A percentile compares a stretch with the other conserved stretches of the same genome.
phyloP scores from a whole-genome alignment of 2,329 filamentous ascomycete genomes.

The Fusarium solani-melongenae region DNA sequence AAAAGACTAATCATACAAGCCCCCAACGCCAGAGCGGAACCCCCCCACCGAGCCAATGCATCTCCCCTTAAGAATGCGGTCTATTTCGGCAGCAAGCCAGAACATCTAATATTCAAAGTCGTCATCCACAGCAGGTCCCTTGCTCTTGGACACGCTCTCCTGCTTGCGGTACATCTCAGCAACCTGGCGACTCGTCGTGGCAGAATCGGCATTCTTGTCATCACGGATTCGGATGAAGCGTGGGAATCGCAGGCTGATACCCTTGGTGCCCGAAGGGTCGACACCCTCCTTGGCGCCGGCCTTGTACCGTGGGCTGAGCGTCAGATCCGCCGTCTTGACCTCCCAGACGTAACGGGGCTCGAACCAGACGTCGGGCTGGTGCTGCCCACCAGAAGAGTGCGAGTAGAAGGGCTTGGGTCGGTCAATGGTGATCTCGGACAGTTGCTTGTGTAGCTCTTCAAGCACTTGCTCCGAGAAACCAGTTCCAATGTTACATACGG shows the following conservation, averaged over 20 bases:
- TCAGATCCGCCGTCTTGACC: slow-evolving; percentile 95
- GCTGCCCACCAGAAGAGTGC: slow-evolving; percentile 84
- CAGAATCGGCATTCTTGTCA: slow-evolving; percentile 95
- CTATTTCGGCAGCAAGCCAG: background rate
- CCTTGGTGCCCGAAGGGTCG: slow-evolving; percentile 76
- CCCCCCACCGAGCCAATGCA: background rate
- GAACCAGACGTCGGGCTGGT: slow-evolving; percentile 99
- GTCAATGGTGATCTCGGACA: slow-evolving; percentile 85
- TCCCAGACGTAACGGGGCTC: slow-evolving; percentile 97
- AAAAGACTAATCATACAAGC: background rate
- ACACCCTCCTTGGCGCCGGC: slow-evolving; percentile 86
- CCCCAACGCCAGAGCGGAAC: slow-evolving; percentile 26
- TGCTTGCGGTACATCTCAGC: slow-evolving; percentile 98
- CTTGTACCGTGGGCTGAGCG: slow-evolving; percentile 90
- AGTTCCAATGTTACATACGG: slow-evolving; percentile 97
- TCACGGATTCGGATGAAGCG: slow-evolving; percentile 91
- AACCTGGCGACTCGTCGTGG: slow-evolving; percentile 84
- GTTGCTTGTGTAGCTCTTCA: slow-evolving; percentile 82
- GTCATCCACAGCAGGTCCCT: slow-evolving; percentile 89
- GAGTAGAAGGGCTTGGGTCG: slow-evolving; percentile 93
- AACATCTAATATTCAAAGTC: slow-evolving; percentile 89
- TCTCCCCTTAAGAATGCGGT: background rate
- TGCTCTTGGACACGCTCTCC: slow-evolving; percentile 87
- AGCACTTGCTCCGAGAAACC: slow-evolving; percentile 95
- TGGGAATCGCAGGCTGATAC: slow-evolving; percentile 91